Base-by-base conservation (phyloP, 2,329 filamentous ascomycete genomes). In the Fusarium sp. region DNA sequence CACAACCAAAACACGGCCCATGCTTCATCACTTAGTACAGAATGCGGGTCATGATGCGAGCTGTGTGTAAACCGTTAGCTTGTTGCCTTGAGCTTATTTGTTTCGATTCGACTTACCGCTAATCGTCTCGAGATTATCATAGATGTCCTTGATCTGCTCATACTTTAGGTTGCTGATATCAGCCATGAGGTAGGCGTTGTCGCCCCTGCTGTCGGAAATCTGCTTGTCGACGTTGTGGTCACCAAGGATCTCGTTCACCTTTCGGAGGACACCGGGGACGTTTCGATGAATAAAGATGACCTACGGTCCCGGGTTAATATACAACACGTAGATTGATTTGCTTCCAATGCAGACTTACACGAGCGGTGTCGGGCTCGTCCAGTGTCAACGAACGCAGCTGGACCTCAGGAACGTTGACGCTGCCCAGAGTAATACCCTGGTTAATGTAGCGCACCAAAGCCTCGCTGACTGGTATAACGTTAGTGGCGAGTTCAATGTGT, bases 171-270 rank as follows among this genome's bases (percentile, higher is more conserved):
- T 87, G 79, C 92, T 97, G 70, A 99, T 90, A 79, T 99, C 95
- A 8, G 95, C 95, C 93, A 99, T 97, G 62, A 99, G 82, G 75
- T 99, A 99, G 17, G 95, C 95, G 65, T 95, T 84, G 83, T 98
- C 94, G 68, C 93, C 94, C 80, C 89, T 90, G 78, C 91, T 96
- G 76, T 98, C 95, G 46, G 92, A 95, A 81, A 96, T 98, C 79
- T 99, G 95, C 83, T 98, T 98, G 80, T 97, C 94, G 69, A 99
- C 93, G 76, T 99, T 99, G 82, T 99, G 93, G 71, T 96, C 88
- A 38, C 90, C 91, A 43, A 99, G 84, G 61, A 98, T 92, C 72
- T 95, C 91, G 82, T 99, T 99, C 66, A 99, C 95, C 80, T 89
- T 92, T 72, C 93, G 87, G 76, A 99, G 82, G 62, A 99, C 95